Percentiles rank a stretch among this genome's conserved stretches.
These are phyloP conservation scores for Thelephora aurantiotincta DNA, from an alignment of 768 basidiomycete genomes.

Conservation along the genomic window DNA sequence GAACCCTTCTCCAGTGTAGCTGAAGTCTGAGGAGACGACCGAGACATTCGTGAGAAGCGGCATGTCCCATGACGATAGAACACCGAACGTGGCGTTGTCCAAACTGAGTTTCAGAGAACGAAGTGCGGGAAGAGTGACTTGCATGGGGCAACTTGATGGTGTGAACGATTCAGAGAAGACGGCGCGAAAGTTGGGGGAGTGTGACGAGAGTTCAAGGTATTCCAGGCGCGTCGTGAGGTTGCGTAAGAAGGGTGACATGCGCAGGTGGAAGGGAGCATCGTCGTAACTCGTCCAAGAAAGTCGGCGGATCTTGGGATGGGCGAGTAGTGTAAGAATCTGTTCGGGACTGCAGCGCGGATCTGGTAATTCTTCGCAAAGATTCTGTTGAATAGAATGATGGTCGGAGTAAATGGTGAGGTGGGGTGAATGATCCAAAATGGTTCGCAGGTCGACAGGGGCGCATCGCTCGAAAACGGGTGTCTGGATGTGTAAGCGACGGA, in stretches of 20 bases:
- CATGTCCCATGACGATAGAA: constrained; percentile 55
- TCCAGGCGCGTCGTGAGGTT: constrained; percentile 41
- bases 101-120: constrained; percentile 55
- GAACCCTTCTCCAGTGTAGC: constrained; percentile 54
- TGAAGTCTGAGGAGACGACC: constrained; percentile 58
- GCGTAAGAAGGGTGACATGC: constrained; percentile 38
- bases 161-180: constrained; percentile 11
- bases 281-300: constrained; percentile 67
- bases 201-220: constrained; percentile 55
- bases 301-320: constrained; percentile 38
- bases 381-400: constrained; percentile 47
- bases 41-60: constrained; percentile 48
- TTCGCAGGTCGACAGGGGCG: constrained; percentile 48
- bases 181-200: constrained; percentile 29
- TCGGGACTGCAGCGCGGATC: constrained; percentile 36
- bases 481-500: constrained; percentile 58
- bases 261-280: constrained; percentile 40
- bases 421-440: constrained; percentile 53
- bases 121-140: constrained; percentile 44
- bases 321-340: constrained; percentile 44
- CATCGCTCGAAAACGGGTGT: constrained; percentile 52
- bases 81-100: constrained; percentile 56
- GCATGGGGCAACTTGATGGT: constrained; percentile 8
- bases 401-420: constrained; percentile 48
- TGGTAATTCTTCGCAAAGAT: constrained; percentile 27